Evolutionary conservation across 2,329 filamentous ascomycete species (phyloP).

Genomic region (Intubia oerlemansii): DNA sequence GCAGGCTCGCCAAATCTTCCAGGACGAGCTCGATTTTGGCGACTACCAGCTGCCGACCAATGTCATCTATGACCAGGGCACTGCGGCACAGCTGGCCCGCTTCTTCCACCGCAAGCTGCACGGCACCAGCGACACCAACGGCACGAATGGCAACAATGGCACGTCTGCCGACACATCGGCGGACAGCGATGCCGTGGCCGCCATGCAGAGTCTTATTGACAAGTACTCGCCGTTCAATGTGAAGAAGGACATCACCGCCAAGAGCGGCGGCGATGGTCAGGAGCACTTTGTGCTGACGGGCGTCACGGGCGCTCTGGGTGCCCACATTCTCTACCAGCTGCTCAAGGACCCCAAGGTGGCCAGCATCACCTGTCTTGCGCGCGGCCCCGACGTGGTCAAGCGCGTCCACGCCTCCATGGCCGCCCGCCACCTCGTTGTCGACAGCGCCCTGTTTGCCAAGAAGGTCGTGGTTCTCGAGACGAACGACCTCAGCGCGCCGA

Average conservation of each 20-base stretch:
- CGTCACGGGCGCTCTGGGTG: constrained; percentile 21
- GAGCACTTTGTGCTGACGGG: constrained; percentile 15
- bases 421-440: constrained; percentile 3
- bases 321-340: constrained; percentile 17
- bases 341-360: constrained; percentile 15
- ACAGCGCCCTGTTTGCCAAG: background rate
- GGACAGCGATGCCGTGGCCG: background rate
- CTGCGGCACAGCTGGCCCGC: constrained; percentile 14
- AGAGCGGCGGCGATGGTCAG: too few species aligned
- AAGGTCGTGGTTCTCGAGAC: constrained; percentile 5
- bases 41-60: constrained; percentile 14
- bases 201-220: constrained; percentile 22
- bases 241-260: constrained; percentile 4
- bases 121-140: constrained; percentile 7
- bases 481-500: constrained; percentile 2
- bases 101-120: constrained; percentile 10
- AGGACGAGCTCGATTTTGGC: constrained; percentile 17
- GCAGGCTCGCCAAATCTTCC: constrained; percentile 19
- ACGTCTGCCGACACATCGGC: background rate
- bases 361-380: constrained; percentile 13
- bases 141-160: background rate
- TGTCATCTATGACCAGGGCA: constrained; percentile 20
- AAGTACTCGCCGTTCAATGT: constrained; percentile 21
- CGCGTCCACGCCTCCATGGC: constrained; percentile 5
- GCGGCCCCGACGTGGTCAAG: constrained; percentile 3